Evolutionary conservation across 805 yeast species (phyloP), one percentile per base, ranked within the genome.

Genomic region (Candida arabinofermentans): DNA sequence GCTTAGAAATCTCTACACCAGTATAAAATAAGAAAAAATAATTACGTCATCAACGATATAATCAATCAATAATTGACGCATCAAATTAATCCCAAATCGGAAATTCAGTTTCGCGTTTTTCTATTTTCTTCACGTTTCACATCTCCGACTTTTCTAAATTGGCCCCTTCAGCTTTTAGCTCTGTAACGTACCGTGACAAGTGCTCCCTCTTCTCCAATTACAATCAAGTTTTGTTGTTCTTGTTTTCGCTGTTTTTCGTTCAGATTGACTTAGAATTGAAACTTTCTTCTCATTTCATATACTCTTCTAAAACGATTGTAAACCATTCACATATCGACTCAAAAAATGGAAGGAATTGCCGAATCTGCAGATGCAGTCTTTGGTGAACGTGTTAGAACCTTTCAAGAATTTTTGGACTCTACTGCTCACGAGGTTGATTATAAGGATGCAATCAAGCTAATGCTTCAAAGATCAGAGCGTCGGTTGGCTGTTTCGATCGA

Each of bases 371-470:
- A 62, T 49, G 65, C 65, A 29, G 62, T 61, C 8, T 84, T 82
- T 58, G 81, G 83, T 41, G 97, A 90, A 61, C 81, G 97, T 49
- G 86, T 86, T 17, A 80, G 96, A 57, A 73, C 83, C 51, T 91
- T 91, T 66, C 89, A 85, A 51, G 97, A 91, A 54, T 91, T 90
- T 58, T 67, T 93, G 36, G 74, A 71, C 30, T 71, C 79, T 19
- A 75, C 75, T 42, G 71, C 69, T 16, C 72, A 74, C 31, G 64
- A 61, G 6, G 74, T 84, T 0, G 77, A 79, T 48, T 86, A 89
- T 65, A 75, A 79, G 48, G 83, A 78, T 39, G 75, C 74, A 38
- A 83, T 93, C 49, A 77, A 81, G 50, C 72, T 77, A 26, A 82
- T 93, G 85, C 77, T 90, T 36, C 70, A 72, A 48, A 76, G 77